A percentile compares a stretch with the other conserved stretches of the same genome.
These are phyloP conservation scores for Forsythia suspensa DNA, from an alignment of 257 asterid genomes.

Conservation along the genomic window DNA sequence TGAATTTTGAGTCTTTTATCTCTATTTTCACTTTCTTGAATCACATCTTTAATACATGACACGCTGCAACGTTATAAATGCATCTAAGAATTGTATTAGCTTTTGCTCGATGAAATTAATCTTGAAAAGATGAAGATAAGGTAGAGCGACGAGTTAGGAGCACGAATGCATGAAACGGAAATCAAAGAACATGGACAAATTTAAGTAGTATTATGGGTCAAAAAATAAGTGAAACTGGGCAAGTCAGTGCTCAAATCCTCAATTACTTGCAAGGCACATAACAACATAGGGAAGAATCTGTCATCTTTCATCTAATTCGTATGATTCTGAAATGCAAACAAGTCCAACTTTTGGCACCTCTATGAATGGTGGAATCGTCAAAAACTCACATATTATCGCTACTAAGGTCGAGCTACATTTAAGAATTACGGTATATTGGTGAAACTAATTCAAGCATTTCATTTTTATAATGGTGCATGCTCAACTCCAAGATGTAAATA, in stretches of 20 bases:
- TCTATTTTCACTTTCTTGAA: not conserved
- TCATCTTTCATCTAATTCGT: not conserved
- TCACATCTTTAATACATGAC: no score
- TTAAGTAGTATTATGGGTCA: not conserved
- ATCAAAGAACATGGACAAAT: not conserved
- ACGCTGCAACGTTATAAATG: no score
- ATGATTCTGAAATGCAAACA: not conserved
- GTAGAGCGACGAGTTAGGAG: not conserved
- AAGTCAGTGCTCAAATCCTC: not conserved
- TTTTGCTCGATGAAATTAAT: no score
- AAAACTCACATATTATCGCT: not conserved
- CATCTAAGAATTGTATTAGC: no score
- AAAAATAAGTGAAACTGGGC: not conserved
- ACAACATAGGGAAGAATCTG: not conserved
- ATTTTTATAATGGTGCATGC: no score
- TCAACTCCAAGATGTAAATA: not conserved
- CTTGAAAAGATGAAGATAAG: not conserved
- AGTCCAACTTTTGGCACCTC: not conserved
- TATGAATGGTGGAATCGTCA: not conserved
- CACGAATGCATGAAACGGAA: not conserved
- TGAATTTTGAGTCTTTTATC: not conserved
- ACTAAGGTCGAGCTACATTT: not conserved
- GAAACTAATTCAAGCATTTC: not conserved
- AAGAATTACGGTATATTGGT: not conserved
- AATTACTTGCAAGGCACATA: not conserved